These are phyloP conservation scores for Alloteropsis semialata DNA, from an alignment of 176 grass and related monocot species.

Conservation along the genomic window DNA sequence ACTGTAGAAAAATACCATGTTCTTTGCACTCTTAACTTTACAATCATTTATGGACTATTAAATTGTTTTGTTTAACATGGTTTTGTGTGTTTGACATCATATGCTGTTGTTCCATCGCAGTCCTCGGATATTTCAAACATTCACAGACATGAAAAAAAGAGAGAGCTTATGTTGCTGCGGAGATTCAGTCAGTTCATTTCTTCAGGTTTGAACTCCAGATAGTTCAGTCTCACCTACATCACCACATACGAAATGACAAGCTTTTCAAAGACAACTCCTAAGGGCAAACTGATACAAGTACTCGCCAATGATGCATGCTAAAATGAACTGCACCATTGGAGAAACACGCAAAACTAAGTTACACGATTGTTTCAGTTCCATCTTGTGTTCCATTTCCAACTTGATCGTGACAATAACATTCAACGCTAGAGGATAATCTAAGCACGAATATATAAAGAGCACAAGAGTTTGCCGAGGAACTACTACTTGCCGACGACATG, in stretches of 20 bases:
- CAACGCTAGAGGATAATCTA: slow-evolving; percentile 1
- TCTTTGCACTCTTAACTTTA: not conserved
- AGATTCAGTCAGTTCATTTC: not conserved
- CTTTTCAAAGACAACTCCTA: not conserved
- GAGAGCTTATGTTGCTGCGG: not conserved
- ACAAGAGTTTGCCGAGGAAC: not conserved
- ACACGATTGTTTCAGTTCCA: slow-evolving; percentile 5
- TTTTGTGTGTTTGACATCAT: not conserved
- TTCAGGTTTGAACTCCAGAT: not conserved
- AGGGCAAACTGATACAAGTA: not conserved
- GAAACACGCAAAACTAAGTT: slow-evolving; percentile 17
- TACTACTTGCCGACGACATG: slow-evolving; percentile 53
- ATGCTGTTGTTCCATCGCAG: not conserved
- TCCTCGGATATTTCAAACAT: not conserved
- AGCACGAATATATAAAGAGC: not conserved
- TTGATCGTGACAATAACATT: not conserved
- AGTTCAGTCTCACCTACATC: not conserved
- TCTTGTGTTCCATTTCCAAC: slow-evolving; percentile 10
- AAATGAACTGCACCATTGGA: slow-evolving; percentile 8
- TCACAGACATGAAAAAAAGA: not conserved
- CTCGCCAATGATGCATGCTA: not conserved
- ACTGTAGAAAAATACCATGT: not conserved
- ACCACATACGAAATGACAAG: not conserved
- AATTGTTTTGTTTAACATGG: not conserved
- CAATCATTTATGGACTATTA: not conserved